A percentile compares a stretch with the other conserved stretches of the same genome.
Evolutionary conservation across 2,329 filamentous ascomycete species (phyloP).

Genomic region (Xylaria sp.): DNA sequence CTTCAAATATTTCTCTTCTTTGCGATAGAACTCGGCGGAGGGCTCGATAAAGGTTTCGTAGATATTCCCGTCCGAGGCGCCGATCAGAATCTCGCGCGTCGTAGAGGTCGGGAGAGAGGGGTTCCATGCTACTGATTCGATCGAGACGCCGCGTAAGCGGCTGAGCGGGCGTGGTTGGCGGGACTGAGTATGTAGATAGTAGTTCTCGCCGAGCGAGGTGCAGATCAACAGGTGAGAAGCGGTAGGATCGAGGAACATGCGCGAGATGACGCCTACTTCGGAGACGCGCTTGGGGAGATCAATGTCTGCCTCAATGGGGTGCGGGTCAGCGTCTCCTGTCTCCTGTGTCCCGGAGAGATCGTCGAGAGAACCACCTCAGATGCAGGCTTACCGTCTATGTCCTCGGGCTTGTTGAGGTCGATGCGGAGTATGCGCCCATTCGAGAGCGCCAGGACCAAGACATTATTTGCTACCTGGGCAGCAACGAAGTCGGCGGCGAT

Average conservation of each 20-base stretch:
- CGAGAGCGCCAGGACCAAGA: constrained; percentile 89
- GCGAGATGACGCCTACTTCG: constrained; percentile 90
- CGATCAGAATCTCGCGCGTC: constrained; percentile 92
- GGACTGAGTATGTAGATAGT: constrained; percentile 96
- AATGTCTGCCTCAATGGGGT: constrained; percentile 73
- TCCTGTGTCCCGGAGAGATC: not conserved
- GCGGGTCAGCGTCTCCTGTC: constrained; percentile 32
- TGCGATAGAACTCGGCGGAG: constrained; percentile 91
- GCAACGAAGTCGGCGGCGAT: constrained; percentile 96
- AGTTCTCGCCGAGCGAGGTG: constrained; percentile 93
- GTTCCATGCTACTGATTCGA: constrained; percentile 95
- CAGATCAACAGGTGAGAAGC: constrained; percentile 94
- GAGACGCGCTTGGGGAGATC: constrained; percentile 93
- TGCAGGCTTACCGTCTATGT: constrained; percentile 78
- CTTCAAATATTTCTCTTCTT: constrained; percentile 93
- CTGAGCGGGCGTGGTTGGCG: constrained; percentile 85
- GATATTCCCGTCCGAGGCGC: constrained; percentile 91
- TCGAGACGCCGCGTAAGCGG: constrained; percentile 83
- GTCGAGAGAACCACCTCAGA: not conserved
- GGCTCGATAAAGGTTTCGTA: constrained; percentile 97
- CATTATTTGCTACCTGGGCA: constrained; percentile 96
- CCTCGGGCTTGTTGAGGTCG: constrained; percentile 90
- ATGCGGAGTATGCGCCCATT: constrained; percentile 94
- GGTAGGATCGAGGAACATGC: constrained; percentile 97
- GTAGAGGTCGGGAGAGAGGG: constrained; percentile 91